Evolutionary conservation across 108 stramenopile genomes (phyloP).

Genomic region (Nitzschia sp.): DNA sequence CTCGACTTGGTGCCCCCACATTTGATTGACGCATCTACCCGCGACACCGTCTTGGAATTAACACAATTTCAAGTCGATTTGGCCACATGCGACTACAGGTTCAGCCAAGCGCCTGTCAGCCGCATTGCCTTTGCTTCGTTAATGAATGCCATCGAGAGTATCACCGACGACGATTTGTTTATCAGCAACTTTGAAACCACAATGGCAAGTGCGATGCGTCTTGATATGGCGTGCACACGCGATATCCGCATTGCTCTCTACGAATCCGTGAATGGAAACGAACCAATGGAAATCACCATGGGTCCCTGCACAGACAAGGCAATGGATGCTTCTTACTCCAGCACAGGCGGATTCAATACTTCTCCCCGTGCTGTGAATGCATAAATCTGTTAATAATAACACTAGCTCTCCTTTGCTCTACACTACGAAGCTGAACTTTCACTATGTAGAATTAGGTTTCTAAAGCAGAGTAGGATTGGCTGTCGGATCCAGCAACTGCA

Average conservation of each 20-base stretch:
- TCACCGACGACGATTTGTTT: constrained; percentile 13
- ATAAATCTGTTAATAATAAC: constrained; percentile 6
- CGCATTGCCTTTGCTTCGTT: constrained; percentile 37
- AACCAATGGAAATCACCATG: constrained; percentile 21
- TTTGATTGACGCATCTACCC: neutral
- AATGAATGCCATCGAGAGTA: constrained; percentile 37
- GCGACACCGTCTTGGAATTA: constrained; percentile 31
- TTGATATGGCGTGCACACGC: constrained; percentile 9
- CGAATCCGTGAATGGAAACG: constrained; percentile 26
- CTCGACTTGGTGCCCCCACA: constrained; percentile 26
- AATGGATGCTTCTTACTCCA: constrained; percentile 2
- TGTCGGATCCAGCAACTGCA: no score
- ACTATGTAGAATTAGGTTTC: no score
- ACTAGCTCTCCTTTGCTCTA: neutral
- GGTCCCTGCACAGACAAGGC: constrained; percentile 6
- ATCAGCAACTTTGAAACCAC: constrained; percentile 13
- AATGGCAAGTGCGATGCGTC: neutral
- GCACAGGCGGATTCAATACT: constrained; percentile 1
- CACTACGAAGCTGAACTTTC: neutral
- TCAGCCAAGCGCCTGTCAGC: constrained; percentile 13
- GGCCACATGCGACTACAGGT: constrained; percentile 22
- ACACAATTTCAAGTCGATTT: constrained; percentile 38
- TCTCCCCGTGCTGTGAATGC: constrained; percentile 21
- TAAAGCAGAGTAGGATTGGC: no score
- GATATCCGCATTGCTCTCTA: constrained; percentile 31